Evolutionary conservation across 148 eudicot species (phyloP).

Genomic region (Rhododendron griersonianum): DNA sequence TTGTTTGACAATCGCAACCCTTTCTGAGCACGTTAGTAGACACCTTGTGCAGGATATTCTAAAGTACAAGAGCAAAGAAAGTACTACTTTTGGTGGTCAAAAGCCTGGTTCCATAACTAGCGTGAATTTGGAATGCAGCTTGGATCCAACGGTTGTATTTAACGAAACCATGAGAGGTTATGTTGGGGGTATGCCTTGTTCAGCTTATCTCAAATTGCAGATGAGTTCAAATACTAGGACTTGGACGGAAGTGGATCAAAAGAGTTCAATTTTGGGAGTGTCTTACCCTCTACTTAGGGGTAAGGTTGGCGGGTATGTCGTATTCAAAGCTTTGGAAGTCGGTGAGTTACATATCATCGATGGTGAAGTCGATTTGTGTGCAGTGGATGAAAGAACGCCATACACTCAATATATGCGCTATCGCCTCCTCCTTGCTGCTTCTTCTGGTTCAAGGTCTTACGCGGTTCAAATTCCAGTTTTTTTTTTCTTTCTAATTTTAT

Average conservation of each 20-base stretch:
- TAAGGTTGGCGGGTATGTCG: slow-evolving; percentile 26
- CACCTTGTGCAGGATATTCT: slow-evolving; percentile 24
- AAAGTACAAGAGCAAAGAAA: slow-evolving; percentile 6
- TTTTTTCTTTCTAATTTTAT: background rate
- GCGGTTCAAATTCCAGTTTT: background rate
- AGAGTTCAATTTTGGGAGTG: background rate
- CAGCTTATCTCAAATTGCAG: slow-evolving; percentile 31
- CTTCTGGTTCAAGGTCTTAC: slow-evolving; percentile 38
- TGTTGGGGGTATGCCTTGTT: slow-evolving; percentile 30
- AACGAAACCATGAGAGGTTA: slow-evolving; percentile 36
- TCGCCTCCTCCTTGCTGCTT: slow-evolving; percentile 28
- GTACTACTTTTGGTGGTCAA: background rate
- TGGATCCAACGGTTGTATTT: background rate
- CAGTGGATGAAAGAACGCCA: slow-evolving; percentile 27
- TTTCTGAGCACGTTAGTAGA: slow-evolving; percentile 27
- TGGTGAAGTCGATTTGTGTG: slow-evolving; percentile 33
- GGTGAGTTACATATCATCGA: slow-evolving; percentile 28
- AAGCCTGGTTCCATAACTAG: background rate
- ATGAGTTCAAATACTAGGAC: background rate
- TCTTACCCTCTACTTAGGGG: slow-evolving; percentile 22
- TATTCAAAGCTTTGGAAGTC: slow-evolving; percentile 22
- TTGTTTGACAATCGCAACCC: slow-evolving; percentile 27
- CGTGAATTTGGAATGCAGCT: background rate
- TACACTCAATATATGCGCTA: slow-evolving; percentile 36
- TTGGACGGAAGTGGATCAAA: background rate